Evolutionary conservation across 2,329 filamentous ascomycete species (phyloP).

Genomic region (Tolypocladium tundrense): DNA sequence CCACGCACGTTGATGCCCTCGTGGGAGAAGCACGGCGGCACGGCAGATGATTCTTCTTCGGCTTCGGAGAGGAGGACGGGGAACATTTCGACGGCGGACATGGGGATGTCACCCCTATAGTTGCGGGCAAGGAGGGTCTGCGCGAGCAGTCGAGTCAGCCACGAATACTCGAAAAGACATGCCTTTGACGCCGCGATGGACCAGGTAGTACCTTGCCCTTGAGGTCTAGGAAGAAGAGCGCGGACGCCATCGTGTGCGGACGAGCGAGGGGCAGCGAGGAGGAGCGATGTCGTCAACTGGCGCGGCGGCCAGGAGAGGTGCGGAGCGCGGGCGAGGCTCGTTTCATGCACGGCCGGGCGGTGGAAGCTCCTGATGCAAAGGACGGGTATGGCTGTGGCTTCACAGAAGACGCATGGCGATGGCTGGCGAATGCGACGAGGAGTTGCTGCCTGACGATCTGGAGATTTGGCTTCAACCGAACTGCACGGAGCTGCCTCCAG

Average conservation of each 20-base stretch:
- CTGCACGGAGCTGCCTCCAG: background rate
- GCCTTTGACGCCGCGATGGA: background rate
- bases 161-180: background rate
- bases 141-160: constrained; percentile 12
- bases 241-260: constrained; percentile 72
- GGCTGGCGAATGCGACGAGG: background rate
- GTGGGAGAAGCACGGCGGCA: constrained; percentile 94
- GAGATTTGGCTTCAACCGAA: background rate
- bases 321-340: background rate
- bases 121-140: constrained; percentile 97
- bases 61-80: constrained; percentile 92
- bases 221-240: constrained; percentile 95
- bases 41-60: constrained; percentile 96
- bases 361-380: background rate
- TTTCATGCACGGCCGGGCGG: constrained; percentile 1
- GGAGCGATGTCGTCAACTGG: constrained; percentile 7
- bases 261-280: constrained; percentile 14
- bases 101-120: constrained; percentile 96
- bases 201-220: constrained; percentile 80
- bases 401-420: background rate
- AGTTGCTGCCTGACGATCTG: background rate
- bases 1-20: constrained; percentile 89
- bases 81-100: constrained; percentile 98
- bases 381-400: background rate
- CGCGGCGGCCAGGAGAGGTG: constrained; percentile 11